These are phyloP conservation scores for Nepenthes mirabilis DNA, from an alignment of 148 eudicot genomes.

Conservation along the genomic window DNA sequence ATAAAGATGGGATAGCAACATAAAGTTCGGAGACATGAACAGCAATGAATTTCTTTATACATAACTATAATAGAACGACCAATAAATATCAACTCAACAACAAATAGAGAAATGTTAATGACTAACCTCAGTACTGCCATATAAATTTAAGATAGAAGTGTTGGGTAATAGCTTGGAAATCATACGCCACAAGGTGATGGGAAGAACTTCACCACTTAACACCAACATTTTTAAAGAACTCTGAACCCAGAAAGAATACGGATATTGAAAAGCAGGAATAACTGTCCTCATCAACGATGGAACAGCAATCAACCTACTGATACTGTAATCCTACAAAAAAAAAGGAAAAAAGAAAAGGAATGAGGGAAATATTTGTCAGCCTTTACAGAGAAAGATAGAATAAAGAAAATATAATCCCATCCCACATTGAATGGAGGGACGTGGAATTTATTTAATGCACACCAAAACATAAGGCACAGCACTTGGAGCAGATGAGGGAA, in stretches of 20 bases:
- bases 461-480: too few species aligned
- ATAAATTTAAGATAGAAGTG: constrained; percentile 65
- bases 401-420: background rate
- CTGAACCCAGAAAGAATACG: constrained; percentile 13
- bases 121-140: constrained; percentile 92
- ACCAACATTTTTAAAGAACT: constrained; percentile 52
- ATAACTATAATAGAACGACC: too few species aligned
- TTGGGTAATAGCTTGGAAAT: constrained; percentile 47
- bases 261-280: constrained; percentile 45
- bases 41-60: too few species aligned
- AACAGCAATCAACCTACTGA: constrained; percentile 64
- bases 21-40: too few species aligned
- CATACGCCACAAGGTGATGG: constrained; percentile 40
- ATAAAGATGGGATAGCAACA: too few species aligned
- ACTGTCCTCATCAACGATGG: constrained; percentile 70
- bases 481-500: too few species aligned
- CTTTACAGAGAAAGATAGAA: background rate
- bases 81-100: background rate
- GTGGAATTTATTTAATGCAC: too few species aligned
- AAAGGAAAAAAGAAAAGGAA: background rate
- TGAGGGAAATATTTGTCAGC: background rate
- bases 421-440: background rate
- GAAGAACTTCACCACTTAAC: constrained; percentile 79
- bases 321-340: constrained; percentile 32
- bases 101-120: background rate